Base-by-base conservation (phyloP, 257 asterid species). In the Solanum pinnatisectum region DNA sequence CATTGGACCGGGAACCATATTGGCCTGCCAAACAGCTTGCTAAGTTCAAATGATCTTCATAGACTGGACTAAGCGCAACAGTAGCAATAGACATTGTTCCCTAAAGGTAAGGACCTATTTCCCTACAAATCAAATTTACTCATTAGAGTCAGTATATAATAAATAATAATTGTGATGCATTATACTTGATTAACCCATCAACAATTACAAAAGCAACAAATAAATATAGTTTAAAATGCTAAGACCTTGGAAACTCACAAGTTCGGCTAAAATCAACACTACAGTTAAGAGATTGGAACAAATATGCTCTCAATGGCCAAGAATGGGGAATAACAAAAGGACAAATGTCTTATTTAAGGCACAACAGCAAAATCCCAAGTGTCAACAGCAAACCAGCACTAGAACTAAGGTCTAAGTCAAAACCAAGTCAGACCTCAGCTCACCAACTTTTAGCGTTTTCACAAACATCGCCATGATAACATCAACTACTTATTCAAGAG, bases 1-100 rank as follows among this genome's bases (percentile, higher is more conserved):
- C 96, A 23, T 91, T 90, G 22, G 90, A 88, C 92, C 87, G 85
- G 20, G 89, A 91, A 86, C 89, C 90, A 15, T 72, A 85, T 73
- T 90, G 91, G 59, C 89, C 93, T 35, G 89, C 88, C 85, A 89
- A 88, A 63, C 91, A 90, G 68, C 94, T 89, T 0, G 95, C 95
- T 84, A 91, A 90, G 83, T 89, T 92, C 94, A 94, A 93, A 87
- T 90, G 92, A 79, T 93, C 95, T 52, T 94, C 95, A 83, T 87
- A 84, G 87, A 92, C 93, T 76, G 98, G 96, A 88, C 95, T 85
- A n/a, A 92, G 95, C 59, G 95, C 98, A 78, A 95, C 98, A 85
- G 93, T 95, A 83, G 98, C 96, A 83, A 93, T 88, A 25, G 96
- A 92, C 98, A 95, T 93, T 89, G 93, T 88, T 88, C 92, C 87